phyloP scores from a whole-genome alignment of 768 basidiomycete genomes.

The Lactifluus subvellereus region DNA sequence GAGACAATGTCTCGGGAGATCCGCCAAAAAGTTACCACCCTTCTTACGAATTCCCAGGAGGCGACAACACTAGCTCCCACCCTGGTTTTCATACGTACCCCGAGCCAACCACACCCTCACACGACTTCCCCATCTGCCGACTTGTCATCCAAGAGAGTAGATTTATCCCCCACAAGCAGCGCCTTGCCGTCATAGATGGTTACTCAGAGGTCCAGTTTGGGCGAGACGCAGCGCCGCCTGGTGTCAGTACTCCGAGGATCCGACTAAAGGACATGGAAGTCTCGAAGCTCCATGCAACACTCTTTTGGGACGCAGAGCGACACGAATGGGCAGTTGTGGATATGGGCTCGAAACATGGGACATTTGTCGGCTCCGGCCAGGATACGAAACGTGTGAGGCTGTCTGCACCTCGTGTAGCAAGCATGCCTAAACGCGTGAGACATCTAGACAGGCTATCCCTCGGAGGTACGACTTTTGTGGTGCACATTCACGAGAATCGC shows the following conservation, averaged over 20 bases:
- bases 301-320: slow-evolving; percentile 59
- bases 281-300: slow-evolving; percentile 72
- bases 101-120: background rate
- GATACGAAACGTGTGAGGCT: slow-evolving; percentile 30
- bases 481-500: slow-evolving; percentile 61
- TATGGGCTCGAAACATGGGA: slow-evolving; percentile 83
- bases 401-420: slow-evolving; percentile 60
- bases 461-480: slow-evolving; percentile 63
- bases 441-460: slow-evolving; percentile 64
- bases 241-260: slow-evolving; percentile 52
- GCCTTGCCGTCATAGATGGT: slow-evolving; percentile 57
- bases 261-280: slow-evolving; percentile 82
- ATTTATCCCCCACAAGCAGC: slow-evolving; percentile 46
- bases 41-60: slow-evolving; percentile 57
- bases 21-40: slow-evolving; percentile 39
- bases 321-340: slow-evolving; percentile 71
- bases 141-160: slow-evolving; percentile 35
- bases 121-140: slow-evolving; percentile 30
- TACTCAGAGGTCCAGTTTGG: slow-evolving; percentile 68
- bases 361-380: slow-evolving; percentile 44
- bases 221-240: slow-evolving; percentile 52
- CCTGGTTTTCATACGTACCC: slow-evolving; percentile 1
- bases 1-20: slow-evolving; percentile 14
- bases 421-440: slow-evolving; percentile 54
- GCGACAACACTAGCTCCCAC: slow-evolving; percentile 20